Evolutionary conservation across 495 filamentous ascomycete genomes (phyloP).

Genomic region (Hypoxylon subgilvum): DNA sequence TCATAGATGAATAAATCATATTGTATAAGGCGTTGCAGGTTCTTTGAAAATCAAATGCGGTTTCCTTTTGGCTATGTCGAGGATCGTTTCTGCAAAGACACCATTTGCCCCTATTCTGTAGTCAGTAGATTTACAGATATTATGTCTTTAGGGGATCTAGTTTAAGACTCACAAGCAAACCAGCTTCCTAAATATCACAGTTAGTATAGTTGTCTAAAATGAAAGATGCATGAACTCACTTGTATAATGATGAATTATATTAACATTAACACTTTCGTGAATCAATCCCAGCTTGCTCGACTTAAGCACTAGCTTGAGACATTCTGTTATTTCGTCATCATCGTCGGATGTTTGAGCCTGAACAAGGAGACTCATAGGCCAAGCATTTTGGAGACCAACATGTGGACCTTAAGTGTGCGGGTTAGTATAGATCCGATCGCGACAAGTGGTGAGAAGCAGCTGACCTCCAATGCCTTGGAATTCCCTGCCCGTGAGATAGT

Average conservation of each 20-base stretch:
- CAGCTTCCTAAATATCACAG: slow-evolving; percentile 66
- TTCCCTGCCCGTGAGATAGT: slow-evolving; percentile 77
- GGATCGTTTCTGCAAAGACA: slow-evolving; percentile 90
- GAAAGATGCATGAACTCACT: slow-evolving; percentile 53
- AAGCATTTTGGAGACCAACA: slow-evolving; percentile 86
- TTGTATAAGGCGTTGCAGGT: slow-evolving; percentile 54
- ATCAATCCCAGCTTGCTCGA: slow-evolving; percentile 78
- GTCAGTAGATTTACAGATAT: slow-evolving; percentile 13
- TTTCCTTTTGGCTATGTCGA: slow-evolving; percentile 84
- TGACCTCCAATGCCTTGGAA: slow-evolving; percentile 88
- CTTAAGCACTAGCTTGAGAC: slow-evolving; percentile 73
- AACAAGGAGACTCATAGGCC: slow-evolving; percentile 93
- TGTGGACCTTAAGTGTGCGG: slow-evolving; percentile 55
- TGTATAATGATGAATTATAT: slow-evolving; percentile 74
- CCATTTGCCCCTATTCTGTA: slow-evolving; percentile 73
- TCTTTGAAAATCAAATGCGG: slow-evolving; percentile 85
- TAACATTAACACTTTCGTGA: slow-evolving; percentile 92
- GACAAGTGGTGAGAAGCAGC: slow-evolving; percentile 20
- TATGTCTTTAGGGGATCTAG: no score
- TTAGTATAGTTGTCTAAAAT: slow-evolving; percentile 34
- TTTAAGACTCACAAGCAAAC: slow-evolving; percentile 75
- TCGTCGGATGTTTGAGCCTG: slow-evolving; percentile 90
- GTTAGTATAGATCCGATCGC: background rate
- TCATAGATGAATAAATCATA: slow-evolving; percentile 24
- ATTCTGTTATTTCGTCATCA: slow-evolving; percentile 78